phyloP scores from a whole-genome alignment of 768 basidiomycete species.

The Phaeolepiota aurea region DNA sequence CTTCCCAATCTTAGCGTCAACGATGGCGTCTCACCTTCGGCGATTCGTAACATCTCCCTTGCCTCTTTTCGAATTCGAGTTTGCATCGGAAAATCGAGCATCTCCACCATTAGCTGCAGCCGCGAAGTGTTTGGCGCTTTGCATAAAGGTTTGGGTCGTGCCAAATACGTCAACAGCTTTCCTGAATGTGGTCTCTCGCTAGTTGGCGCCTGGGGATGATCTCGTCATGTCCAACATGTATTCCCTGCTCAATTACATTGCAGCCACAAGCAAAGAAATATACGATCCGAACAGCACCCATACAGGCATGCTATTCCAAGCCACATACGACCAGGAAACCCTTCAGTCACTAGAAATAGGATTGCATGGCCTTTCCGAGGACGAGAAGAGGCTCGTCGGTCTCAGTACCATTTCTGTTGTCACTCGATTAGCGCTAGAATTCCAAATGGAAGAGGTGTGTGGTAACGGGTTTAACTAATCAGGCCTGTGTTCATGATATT shows the following conservation, averaged over 20 bases:
- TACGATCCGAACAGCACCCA: slow-evolving; percentile 43
- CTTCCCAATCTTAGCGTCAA: slow-evolving; percentile 71
- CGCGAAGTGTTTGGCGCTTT: slow-evolving; percentile 84
- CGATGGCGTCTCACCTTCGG: slow-evolving; percentile 72
- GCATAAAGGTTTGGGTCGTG: slow-evolving; percentile 57
- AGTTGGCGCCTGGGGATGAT: slow-evolving; percentile 84
- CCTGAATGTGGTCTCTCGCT: slow-evolving; percentile 5
- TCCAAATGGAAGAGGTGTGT: slow-evolving; percentile 71
- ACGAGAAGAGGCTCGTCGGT: slow-evolving; percentile 76
- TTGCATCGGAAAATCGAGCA: slow-evolving; percentile 61
- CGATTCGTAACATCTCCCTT: slow-evolving; percentile 85
- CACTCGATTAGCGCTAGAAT: slow-evolving; percentile 81
- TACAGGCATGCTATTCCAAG: slow-evolving; percentile 30
- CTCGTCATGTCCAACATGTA: slow-evolving; percentile 94
- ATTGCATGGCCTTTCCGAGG: slow-evolving; percentile 64
- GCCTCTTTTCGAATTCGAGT: slow-evolving; percentile 82
- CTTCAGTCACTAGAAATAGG: slow-evolving; percentile 56
- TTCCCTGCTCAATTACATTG: slow-evolving; percentile 88
- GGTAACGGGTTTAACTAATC: neutral
- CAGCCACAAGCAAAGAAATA: slow-evolving; percentile 73
- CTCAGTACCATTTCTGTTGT: slow-evolving; percentile 92
- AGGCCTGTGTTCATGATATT: neutral
- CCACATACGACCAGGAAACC: slow-evolving; percentile 38
- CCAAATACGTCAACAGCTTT: neutral
- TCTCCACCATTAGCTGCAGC: slow-evolving; percentile 78